Percentiles rank a stretch among this genome's conserved stretches.
phyloP scores from a whole-genome alignment of 768 basidiomycete species.

The Leccinum pellstonianum region DNA sequence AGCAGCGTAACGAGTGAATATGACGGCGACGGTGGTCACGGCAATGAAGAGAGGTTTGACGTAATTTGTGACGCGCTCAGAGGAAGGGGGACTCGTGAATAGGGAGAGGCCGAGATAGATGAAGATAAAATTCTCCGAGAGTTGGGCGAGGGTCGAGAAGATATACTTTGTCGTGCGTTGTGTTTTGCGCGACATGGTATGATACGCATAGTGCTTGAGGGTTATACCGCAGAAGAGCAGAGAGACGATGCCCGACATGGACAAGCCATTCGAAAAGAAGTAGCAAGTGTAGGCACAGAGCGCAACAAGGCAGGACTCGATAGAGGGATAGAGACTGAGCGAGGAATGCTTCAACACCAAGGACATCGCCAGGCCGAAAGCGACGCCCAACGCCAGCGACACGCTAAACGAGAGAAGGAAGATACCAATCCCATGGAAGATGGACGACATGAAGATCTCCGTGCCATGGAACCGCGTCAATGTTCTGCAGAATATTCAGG shows the following conservation, averaged over 20 bases:
- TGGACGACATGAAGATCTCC: slow-evolving; percentile 80
- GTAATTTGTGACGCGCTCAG: slow-evolving; percentile 75
- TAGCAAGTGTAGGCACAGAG: slow-evolving; percentile 96
- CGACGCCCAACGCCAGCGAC: slow-evolving; percentile 91
- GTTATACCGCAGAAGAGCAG: slow-evolving; percentile 98
- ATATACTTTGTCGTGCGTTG: slow-evolving; percentile 95
- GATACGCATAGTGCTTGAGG: slow-evolving; percentile 99
- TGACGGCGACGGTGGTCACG: slow-evolving; percentile 87
- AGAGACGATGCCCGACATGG: slow-evolving; percentile 96
- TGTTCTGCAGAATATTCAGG: slow-evolving; percentile 53
- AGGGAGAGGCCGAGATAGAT: slow-evolving; percentile 96
- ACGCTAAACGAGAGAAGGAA: slow-evolving; percentile 94
- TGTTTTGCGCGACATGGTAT: slow-evolving; percentile 95
- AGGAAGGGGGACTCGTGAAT: slow-evolving; percentile 85
- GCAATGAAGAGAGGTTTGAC: slow-evolving; percentile 95
- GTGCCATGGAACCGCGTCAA: slow-evolving; percentile 88
- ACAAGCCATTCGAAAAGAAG: slow-evolving; percentile 96
- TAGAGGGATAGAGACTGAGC: slow-evolving; percentile 81
- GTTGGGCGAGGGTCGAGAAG: slow-evolving; percentile 89
- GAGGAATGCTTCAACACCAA: slow-evolving; percentile 94
- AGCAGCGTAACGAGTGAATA: slow-evolving; percentile 92
- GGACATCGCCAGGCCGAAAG: slow-evolving; percentile 88
- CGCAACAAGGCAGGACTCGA: slow-evolving; percentile 95
- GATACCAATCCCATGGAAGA: slow-evolving; percentile 97
- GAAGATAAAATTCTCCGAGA: slow-evolving; percentile 99